These are phyloP conservation scores for Mycena haematopus DNA, from an alignment of 768 basidiomycete species.

Conservation along the genomic window DNA sequence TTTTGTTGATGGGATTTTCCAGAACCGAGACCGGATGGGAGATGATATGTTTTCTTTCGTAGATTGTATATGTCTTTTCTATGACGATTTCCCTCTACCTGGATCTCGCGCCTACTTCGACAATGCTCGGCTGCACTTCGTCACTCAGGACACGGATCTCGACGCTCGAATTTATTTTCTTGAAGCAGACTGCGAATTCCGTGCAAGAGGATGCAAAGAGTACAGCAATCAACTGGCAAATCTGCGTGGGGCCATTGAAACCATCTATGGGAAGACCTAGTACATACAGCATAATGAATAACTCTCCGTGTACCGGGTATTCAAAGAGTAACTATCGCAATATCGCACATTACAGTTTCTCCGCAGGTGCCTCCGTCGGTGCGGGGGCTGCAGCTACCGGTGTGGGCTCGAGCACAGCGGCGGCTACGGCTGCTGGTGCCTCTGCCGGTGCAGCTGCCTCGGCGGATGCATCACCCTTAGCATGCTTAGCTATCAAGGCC, in stretches of 20 bases:
- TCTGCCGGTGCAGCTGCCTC: neutral
- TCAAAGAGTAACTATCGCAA: neutral
- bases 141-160: too few relatives aligned
- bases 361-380: conserved; percentile 10
- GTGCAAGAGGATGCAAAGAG: too few relatives aligned
- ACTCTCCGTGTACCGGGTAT: conserved; percentile 1
- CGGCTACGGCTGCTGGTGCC: too few relatives aligned
- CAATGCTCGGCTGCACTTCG: too few relatives aligned
- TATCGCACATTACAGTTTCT: conserved; percentile 10
- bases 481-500: conserved; percentile 25
- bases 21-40: conserved; percentile 54
- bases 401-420: too few relatives aligned
- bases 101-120: neutral
- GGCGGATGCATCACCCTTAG: neutral
- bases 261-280: neutral
- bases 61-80: neutral
- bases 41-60: conserved; percentile 13
- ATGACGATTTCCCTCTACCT: neutral
- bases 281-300: neutral
- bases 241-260: too few relatives aligned
- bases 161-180: too few relatives aligned
- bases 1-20: conserved; percentile 12
- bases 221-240: too few relatives aligned
- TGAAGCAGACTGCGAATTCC: too few relatives aligned
- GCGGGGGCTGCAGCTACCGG: neutral